A percentile compares a stretch with the other conserved stretches of the same genome.
These are phyloP conservation scores for Croton laevigatus DNA, from an alignment of 441 rosid genomes.

Conservation along the genomic window DNA sequence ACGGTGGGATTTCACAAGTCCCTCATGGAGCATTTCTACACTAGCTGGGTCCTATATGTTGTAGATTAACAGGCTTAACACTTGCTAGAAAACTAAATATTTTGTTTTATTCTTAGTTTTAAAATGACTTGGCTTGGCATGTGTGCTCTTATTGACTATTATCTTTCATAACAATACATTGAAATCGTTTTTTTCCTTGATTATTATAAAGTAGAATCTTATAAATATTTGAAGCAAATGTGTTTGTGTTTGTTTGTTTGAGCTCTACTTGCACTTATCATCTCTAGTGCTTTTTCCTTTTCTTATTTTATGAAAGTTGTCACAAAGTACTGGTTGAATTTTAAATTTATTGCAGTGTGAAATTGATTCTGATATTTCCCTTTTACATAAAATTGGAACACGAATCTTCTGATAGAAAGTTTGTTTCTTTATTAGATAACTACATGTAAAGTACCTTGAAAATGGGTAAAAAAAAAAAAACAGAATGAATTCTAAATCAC, in stretches of 20 bases:
- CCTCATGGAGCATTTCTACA: constrained; percentile 10
- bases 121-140: neutral
- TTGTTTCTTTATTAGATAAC: neutral
- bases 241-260: neutral
- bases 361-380: too few relatives aligned
- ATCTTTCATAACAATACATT: neutral
- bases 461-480: too few relatives aligned
- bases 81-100: neutral
- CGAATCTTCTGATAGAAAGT: too few relatives aligned
- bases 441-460: too few relatives aligned
- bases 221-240: neutral
- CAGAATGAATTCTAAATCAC: too few relatives aligned
- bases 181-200: neutral
- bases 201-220: neutral
- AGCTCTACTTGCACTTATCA: neutral
- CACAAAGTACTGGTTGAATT: too few relatives aligned
- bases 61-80: constrained; percentile 7
- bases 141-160: neutral
- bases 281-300: neutral
- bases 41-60: constrained; percentile 7
- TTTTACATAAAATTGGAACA: too few relatives aligned
- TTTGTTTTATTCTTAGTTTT: neutral
- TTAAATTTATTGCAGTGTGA: too few relatives aligned
- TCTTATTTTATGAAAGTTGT: neutral
- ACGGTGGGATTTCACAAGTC: constrained; percentile 14